phyloP scores from a whole-genome alignment of 192 early-diverging fungal species.

The Coemansia sp. region DNA sequence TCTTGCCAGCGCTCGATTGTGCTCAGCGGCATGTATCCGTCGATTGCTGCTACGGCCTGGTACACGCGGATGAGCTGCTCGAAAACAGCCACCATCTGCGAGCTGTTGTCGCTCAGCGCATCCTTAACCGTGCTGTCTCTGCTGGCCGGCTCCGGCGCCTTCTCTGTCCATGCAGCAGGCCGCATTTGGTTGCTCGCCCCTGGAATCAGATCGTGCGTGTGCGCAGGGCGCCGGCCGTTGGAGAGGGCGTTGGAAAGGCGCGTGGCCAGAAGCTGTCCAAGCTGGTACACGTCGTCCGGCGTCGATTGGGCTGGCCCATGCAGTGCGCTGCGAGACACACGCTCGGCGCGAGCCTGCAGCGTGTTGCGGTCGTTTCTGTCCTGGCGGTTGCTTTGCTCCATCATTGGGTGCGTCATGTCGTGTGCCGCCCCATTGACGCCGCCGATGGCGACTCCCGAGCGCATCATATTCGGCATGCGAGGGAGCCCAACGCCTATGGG shows the following conservation, averaged over 20 bases:
- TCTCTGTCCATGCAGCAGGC: slow-evolving; percentile 15
- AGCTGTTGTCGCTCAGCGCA: slow-evolving; percentile 19
- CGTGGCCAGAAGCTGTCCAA: slow-evolving; percentile 37
- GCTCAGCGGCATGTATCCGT: slow-evolving; percentile 66
- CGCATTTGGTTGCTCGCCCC: slow-evolving; percentile 24
- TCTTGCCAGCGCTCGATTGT: slow-evolving; percentile 84
- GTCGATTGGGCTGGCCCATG: slow-evolving; percentile 23
- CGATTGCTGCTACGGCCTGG: slow-evolving; percentile 56
- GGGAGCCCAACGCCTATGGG: slow-evolving; percentile 23
- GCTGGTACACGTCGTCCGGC: slow-evolving; percentile 42
- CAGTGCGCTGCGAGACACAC: slow-evolving; percentile 32
- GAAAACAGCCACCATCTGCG: slow-evolving; percentile 21
- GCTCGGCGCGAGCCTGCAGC: slow-evolving; percentile 46
- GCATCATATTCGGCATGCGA: slow-evolving; percentile 27
- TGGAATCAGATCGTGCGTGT: slow-evolving; percentile 27
- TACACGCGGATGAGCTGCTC: slow-evolving; percentile 39
- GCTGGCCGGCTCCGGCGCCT: background rate
- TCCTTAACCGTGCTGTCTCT: slow-evolving; percentile 12
- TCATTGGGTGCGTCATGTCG: slow-evolving; percentile 43
- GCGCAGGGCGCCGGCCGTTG: slow-evolving; percentile 38
- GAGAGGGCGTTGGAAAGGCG: slow-evolving; percentile 35
- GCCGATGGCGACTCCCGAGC: slow-evolving; percentile 20
- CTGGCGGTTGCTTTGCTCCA: slow-evolving; percentile 18
- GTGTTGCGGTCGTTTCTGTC: slow-evolving; percentile 23
- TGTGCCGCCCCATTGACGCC: slow-evolving; percentile 17